Percentiles rank a stretch among this genome's conserved stretches.
These are phyloP conservation scores for Heterobasidion irregulare DNA, from an alignment of 1,284 basidiomycete genomes.

Conservation along the genomic window DNA sequence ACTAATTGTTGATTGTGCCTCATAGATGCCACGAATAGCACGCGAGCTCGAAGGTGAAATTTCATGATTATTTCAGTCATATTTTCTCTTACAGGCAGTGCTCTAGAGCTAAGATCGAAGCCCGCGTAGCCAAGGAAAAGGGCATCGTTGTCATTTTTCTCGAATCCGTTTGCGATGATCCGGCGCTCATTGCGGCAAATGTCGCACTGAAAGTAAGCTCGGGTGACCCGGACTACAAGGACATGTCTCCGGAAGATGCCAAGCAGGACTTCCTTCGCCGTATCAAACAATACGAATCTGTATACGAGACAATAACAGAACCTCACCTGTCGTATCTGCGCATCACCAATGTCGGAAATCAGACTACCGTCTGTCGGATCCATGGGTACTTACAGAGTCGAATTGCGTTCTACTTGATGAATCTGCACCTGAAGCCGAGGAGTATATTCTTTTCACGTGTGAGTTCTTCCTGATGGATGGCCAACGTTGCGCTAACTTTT, in stretches of 20 bases:
- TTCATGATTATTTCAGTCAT: slow-evolving; percentile 6
- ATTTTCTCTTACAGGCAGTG: neutral
- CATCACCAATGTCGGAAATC: slow-evolving; percentile 83
- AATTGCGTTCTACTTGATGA: slow-evolving; percentile 98
- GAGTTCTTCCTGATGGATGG: slow-evolving; percentile 16
- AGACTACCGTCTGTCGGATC: slow-evolving; percentile 79
- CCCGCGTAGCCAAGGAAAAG: slow-evolving; percentile 82
- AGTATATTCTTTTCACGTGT: slow-evolving; percentile 94
- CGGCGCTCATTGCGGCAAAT: slow-evolving; percentile 89
- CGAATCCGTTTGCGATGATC: slow-evolving; percentile 93
- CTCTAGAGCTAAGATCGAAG: slow-evolving; percentile 67
- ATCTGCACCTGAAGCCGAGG: slow-evolving; percentile 92
- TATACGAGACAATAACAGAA: slow-evolving; percentile 94
- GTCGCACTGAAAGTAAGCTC: slow-evolving; percentile 93
- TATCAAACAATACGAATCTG: slow-evolving; percentile 89
- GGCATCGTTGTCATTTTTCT: slow-evolving; percentile 91
- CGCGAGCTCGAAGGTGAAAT: slow-evolving; percentile 57
- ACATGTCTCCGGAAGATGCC: slow-evolving; percentile 80
- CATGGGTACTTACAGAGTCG: slow-evolving; percentile 93
- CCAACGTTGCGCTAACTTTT: slow-evolving; percentile 5
- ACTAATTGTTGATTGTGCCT: slow-evolving; percentile 3
- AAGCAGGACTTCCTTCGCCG: slow-evolving; percentile 87
- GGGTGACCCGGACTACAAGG: slow-evolving; percentile 96
- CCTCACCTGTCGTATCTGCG: slow-evolving; percentile 80
- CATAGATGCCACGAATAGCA: slow-evolving; percentile 93